A percentile compares a stretch with the other conserved stretches of the same genome.
phyloP scores from a whole-genome alignment of 805 yeast species.

The Wickerhamomyces chaumierensis region DNA sequence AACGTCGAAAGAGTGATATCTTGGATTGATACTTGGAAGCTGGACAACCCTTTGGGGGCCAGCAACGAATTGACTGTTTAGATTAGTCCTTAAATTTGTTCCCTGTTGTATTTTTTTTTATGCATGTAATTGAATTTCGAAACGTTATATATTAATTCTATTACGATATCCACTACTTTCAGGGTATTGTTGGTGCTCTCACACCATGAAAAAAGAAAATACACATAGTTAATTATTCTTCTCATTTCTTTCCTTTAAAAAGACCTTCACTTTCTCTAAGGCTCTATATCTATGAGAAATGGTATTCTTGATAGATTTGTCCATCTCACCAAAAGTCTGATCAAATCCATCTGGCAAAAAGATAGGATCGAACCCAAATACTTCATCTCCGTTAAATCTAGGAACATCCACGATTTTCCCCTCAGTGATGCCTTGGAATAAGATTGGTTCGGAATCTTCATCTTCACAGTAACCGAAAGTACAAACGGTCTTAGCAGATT shows the following conservation, averaged over 20 bases:
- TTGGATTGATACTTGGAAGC: constrained; percentile 72
- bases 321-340: constrained; percentile 85
- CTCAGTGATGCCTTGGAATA: constrained; percentile 76
- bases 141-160: no score
- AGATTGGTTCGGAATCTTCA: constrained; percentile 56
- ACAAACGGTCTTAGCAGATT: constrained; percentile 78
- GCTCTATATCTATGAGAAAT: constrained; percentile 88
- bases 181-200: no score
- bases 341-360: constrained; percentile 73
- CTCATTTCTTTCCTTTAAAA: constrained; percentile 23
- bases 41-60: constrained; percentile 52
- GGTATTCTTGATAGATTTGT: constrained; percentile 57
- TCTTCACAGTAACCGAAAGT: constrained; percentile 88
- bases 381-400: constrained; percentile 53
- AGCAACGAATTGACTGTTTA: constrained; percentile 30
- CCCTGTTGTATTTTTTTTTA: no score
- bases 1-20: constrained; percentile 64
- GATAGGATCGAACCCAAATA: constrained; percentile 92
- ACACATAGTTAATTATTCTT: no score
- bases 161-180: no score
- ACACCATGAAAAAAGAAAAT: no score
- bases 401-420: constrained; percentile 62
- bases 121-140: no score
- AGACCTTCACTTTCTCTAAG: constrained; percentile 56
- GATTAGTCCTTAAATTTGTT: background rate